Evolutionary conservation across 1,284 basidiomycete genomes (phyloP).

Genomic region (Vanrija pseudolonga): DNA sequence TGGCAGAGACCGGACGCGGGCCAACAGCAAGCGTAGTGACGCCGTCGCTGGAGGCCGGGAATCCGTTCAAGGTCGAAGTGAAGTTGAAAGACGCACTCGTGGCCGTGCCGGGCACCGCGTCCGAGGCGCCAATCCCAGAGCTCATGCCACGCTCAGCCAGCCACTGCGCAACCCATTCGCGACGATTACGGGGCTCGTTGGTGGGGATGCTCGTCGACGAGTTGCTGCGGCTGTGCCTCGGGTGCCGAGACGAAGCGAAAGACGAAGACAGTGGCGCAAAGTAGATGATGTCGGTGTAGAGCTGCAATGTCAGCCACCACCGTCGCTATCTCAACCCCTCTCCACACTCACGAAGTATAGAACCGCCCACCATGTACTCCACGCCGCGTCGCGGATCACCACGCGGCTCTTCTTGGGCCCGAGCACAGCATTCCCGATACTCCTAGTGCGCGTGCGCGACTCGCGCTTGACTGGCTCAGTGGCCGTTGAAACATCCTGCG

Average conservation of each 20-base stretch:
- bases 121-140: background rate
- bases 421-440: slow-evolving; percentile 3
- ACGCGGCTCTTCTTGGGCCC: slow-evolving; percentile 58
- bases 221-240: background rate
- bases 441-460: slow-evolving; percentile 4
- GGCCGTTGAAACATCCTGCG: background rate
- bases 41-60: background rate
- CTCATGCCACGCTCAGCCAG: slow-evolving; percentile 28
- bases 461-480: background rate
- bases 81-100: background rate
- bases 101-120: background rate
- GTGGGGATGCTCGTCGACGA: background rate
- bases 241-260: slow-evolving; percentile 31
- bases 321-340: no score
- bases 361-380: slow-evolving; percentile 74
- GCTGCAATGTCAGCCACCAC: slow-evolving; percentile 48
- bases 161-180: slow-evolving; percentile 44
- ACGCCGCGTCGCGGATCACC: slow-evolving; percentile 71
- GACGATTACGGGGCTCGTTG: slow-evolving; percentile 16
- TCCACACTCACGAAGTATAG: slow-evolving; percentile 76
- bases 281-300: slow-evolving; percentile 77
- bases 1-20: slow-evolving; percentile 77
- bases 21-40: slow-evolving; percentile 34
- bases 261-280: slow-evolving; percentile 76
- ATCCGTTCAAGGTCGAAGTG: no score